Evolutionary conservation across 192 early-diverging fungal genomes (phyloP), one percentile per base, ranked within the genome.

Genomic region (Podila epigama): DNA sequence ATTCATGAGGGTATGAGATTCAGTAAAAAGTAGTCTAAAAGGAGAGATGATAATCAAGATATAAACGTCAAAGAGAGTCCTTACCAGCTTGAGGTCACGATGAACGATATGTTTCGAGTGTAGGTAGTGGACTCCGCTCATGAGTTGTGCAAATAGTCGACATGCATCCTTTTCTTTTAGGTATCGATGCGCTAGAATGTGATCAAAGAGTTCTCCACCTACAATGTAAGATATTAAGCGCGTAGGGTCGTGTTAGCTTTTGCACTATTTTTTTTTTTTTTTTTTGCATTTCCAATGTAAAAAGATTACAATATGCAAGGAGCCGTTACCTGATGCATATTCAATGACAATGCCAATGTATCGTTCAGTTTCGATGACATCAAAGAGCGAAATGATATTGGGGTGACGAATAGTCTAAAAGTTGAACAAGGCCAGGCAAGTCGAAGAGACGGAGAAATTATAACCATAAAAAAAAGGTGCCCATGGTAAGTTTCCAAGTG

Each of bases 291-390:
- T 55, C 53, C 29, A 33, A 32, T 27, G 5, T 5, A 27, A 55
- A 16, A 32, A 55, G 20, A 31, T 53, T 33, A 32, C 15, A 2
- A 32, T 31, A 2, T 53, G 13, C 28, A 32, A n/a, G 25, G n/a
- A 7, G 8, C 54, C 85, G 35, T 60, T 84, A 85, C 92, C 93
- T 58, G 95, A 96, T 18, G 96, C 97, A 72, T 94, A 97, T 83
- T 98, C 95, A 79, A 98, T 90, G 16, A 98, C 92, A 66, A 99
- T 96, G 37, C 97, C 97, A 73, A 99, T 97, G 75, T 98, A 97
- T 50, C 90, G 85, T 59, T 94, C 94, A 3, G 96, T 97, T 75
- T 99, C 97, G 68, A 99, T 94, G 8, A 98, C 95, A 69, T 99
- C 97, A 70, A 90, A 89, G 40, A 98, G 75, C 69, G 93, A 92